These are phyloP conservation scores for Hirschioporus abietinus DNA, from an alignment of 768 basidiomycete genomes.

Conservation along the genomic window DNA sequence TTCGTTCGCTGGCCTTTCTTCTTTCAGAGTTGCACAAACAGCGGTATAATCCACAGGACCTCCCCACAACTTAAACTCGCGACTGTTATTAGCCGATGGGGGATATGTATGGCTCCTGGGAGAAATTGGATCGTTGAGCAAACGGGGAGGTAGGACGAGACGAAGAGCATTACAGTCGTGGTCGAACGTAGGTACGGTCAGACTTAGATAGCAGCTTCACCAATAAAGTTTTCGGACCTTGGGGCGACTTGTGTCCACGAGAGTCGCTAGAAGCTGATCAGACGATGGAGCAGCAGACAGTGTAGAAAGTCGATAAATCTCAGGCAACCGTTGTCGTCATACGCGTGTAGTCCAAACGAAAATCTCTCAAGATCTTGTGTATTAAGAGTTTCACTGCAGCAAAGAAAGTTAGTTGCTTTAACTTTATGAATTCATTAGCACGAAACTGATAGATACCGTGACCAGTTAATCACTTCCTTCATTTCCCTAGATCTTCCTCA, in stretches of 20 bases:
- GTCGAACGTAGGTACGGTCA: neutral
- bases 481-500: neutral
- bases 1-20: no score
- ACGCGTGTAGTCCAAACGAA: no score
- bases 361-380: no score
- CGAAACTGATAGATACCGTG: neutral
- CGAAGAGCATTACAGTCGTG: no score
- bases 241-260: no score
- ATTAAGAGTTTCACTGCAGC: neutral
- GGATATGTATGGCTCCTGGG: no score
- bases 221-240: neutral
- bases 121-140: neutral
- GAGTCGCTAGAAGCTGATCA: neutral
- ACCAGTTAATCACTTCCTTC: neutral
- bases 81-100: no score
- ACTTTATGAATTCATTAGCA: neutral
- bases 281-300: neutral
- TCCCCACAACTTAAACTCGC: no score
- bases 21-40: no score
- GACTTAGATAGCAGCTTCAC: neutral
- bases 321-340: neutral
- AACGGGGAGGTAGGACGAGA: neutral
- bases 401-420: neutral
- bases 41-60: no score
- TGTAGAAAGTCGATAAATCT: neutral